Conservation (phyloP, 78 protist species). For the Dictyostelium discoideum region DNA sequence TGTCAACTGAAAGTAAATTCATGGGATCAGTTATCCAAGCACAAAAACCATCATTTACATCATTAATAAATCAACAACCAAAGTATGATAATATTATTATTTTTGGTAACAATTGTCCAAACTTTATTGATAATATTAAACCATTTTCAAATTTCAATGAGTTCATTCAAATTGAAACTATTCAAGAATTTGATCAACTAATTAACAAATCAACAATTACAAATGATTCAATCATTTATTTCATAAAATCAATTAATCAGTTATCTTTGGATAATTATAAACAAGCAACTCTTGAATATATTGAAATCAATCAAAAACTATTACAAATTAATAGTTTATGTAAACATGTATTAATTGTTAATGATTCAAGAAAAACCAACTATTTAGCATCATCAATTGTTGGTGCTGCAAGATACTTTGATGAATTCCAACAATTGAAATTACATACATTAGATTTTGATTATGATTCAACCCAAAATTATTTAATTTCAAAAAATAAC, state of each 20-base stretch:
- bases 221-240: neutral
- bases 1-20: neutral
- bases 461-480: neutral
- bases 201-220: neutral
- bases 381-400: neutral
- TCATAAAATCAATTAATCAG: neutral
- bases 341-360: neutral
- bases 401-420: conserved; percentile 15
- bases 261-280: neutral
- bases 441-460: neutral
- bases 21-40: neutral
- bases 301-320: conserved; percentile 37
- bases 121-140: neutral
- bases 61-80: neutral
- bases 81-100: neutral
- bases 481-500: neutral
- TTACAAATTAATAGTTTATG: neutral
- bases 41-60: neutral
- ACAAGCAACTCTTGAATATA: neutral
- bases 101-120: neutral
- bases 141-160: neutral
- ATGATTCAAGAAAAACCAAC: neutral
- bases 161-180: neutral
- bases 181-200: neutral
- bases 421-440: neutral